These are phyloP conservation scores for Nidularia pulvinata DNA, from an alignment of 768 basidiomycete species.

Conservation along the genomic window DNA sequence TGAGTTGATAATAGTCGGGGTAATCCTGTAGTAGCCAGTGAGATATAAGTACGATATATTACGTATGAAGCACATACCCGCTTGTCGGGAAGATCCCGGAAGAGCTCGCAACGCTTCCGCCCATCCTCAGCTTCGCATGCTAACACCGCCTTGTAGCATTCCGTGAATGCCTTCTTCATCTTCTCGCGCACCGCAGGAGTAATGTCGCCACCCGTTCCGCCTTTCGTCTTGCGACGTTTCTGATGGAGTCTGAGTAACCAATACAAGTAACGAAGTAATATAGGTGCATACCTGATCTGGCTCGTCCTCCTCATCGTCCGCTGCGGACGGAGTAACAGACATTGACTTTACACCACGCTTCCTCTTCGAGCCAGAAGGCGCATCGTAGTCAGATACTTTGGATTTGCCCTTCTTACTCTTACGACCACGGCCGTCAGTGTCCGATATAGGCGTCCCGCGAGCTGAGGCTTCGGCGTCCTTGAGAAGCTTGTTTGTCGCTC, in stretches of 20 bases:
- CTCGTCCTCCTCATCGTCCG: conserved; percentile 81
- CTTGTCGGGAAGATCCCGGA: conserved; percentile 84
- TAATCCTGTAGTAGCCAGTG: conserved; percentile 57
- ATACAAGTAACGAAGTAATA: background rate
- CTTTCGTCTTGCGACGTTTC: conserved; percentile 87
- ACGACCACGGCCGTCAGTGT: conserved; percentile 56
- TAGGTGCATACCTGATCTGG: conserved; percentile 49
- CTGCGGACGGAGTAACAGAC: conserved; percentile 77
- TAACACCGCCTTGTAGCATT: conserved; percentile 73
- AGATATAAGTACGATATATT: background rate
- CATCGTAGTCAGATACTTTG: conserved; percentile 50
- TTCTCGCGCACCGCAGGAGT: conserved; percentile 61
- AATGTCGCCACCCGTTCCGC: conserved; percentile 41
- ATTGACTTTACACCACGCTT: conserved; percentile 75
- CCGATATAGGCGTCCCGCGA: conserved; percentile 65
- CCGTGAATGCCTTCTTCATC: conserved; percentile 84
- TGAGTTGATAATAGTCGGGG: conserved; percentile 92
- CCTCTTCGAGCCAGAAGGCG: conserved; percentile 60
- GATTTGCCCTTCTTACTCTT: conserved; percentile 68
- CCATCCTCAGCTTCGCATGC: conserved; percentile 72
- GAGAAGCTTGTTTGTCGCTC: conserved; percentile 56
- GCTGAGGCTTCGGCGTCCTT: conserved; percentile 61
- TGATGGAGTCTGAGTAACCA: conserved; percentile 24
- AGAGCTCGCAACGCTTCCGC: conserved; percentile 83
- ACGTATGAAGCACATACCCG: conserved; percentile 40